Evolutionary conservation across 1,284 basidiomycete genomes (phyloP), one percentile per base, ranked within the genome.

Genomic region (Pseudozyma flocculosa): DNA sequence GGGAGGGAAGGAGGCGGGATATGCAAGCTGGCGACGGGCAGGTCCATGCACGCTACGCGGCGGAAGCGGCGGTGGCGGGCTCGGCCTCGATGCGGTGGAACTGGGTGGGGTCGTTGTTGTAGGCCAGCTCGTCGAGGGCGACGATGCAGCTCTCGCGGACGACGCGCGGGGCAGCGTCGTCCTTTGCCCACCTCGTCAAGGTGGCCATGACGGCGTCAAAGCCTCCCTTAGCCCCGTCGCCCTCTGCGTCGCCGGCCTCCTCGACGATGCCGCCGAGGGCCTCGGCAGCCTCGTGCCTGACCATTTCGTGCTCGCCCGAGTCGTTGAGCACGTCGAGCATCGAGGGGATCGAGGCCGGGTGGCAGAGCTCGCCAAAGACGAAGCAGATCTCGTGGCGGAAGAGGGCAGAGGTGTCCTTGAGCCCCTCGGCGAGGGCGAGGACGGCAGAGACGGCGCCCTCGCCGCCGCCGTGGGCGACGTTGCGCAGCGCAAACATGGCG

Each of bases 261-360:
- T 90, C 92, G 2, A 89, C 92, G 47, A 99, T 96, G 4, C 93
- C 92, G 19, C 95, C 95, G 0, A 98, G 84, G 2, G 95, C 95
- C 80, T 99, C 95, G 7, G 95, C 95, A 19, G 94, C 95, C 80
- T 99, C 95, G 74, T 99, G 95, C 22, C 95, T 86, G 4, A 99
- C 95, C 95, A 99, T 98, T 54, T 95, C 92, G 43, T 88, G 88
- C 79, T 98, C 95, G 1, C 80, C 76, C 0, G 76, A 57, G 65
- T 94, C 82, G 60, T 85, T 81, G 10, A 99, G 83, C 17, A 95
- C 90, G 36, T 83, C 79, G 38, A 97, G 78, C 23, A 99, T 84
- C 1, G 88, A 84, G 1, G 93, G 91, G 21, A 97, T 89, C 0
- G 91, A 90, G 74, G 92, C 87, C 1, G 88, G 84, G 5, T 91